Base-by-base conservation (phyloP, 2,329 filamentous ascomycete species). In the Scytalidium lignicola region DNA sequence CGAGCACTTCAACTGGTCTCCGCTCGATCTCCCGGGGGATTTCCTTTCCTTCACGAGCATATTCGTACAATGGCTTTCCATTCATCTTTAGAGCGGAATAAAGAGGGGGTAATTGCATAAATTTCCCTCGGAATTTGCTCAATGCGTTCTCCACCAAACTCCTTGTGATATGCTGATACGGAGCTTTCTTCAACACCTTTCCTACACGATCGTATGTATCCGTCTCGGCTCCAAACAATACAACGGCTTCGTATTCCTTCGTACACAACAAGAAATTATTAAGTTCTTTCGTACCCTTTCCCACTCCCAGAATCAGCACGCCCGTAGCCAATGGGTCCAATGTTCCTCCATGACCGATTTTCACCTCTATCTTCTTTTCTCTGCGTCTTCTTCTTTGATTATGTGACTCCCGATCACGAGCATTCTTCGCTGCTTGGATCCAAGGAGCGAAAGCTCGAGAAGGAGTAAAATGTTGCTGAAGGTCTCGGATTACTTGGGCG, bases 301-400 rank as follows among this genome's bases (percentile, higher is more conserved):
- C 93, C 46, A 96, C 77, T 49, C 92, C 93, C 6, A 93, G 76
- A 55, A 97, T 90, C 44, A 99, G 78, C 20, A 99, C 88, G 42
- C 93, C 93, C 1, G 91, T 96, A 8, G 93, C 93, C 61, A 96
- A 78, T 21, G 93, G 93, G 64, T 99, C 93, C 17, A 99, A 79
- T 1, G 93, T 99, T 41, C 93, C 93, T 52, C 93, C 93, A 70
- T 99, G 93, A 28, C 93, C 93, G 62, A 97, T 88, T 74, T 97
- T 99, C 58, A 97, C 85, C 54, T 88, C 81, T 4, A 85, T 66
- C 1, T 78, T 73, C 58, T 77, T 77, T 43, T 70, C 70, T 55
- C 72, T 71, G 52, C 82, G 78, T 52, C 84, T 79, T 58, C 77
- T 75, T 57, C 77, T 76, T 64, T 86, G 80, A 50, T 74, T 72